Percentiles rank a stretch among this genome's conserved stretches.
Conservation (phyloP, 2,329 filamentous ascomycete species). For the Neofusicoccum cordaticola region DNA sequence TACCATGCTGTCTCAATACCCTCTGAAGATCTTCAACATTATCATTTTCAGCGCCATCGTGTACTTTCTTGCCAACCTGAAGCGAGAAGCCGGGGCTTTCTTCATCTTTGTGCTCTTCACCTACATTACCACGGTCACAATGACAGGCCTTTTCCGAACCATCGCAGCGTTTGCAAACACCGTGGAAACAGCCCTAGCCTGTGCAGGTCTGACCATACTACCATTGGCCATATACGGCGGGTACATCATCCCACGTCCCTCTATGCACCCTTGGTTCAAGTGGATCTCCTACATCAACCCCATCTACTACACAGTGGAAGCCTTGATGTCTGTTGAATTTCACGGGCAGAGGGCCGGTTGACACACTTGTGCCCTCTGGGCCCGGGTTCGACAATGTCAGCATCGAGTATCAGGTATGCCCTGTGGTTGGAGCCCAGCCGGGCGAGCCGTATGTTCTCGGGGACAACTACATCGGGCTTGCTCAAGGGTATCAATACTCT, state of each 20-base stretch:
- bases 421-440: slow-evolving; percentile 36
- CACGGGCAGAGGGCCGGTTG: slow-evolving; percentile 30
- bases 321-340: slow-evolving; percentile 74
- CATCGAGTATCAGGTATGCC: slow-evolving; percentile 49
- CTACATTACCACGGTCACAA: slow-evolving; percentile 60
- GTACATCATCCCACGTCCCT: slow-evolving; percentile 64
- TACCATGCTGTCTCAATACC: slow-evolving; percentile 80
- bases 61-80: slow-evolving; percentile 82
- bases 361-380: slow-evolving; percentile 34
- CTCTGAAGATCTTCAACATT: slow-evolving; percentile 70
- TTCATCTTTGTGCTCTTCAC: slow-evolving; percentile 79
- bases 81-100: slow-evolving; percentile 69
- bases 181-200: slow-evolving; percentile 55
- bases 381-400: too few species aligned
- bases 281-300: slow-evolving; percentile 68
- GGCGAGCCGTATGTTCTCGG: slow-evolving; percentile 39
- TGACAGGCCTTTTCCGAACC: slow-evolving; percentile 80
- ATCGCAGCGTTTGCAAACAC: slow-evolving; percentile 73
- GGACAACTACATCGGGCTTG: slow-evolving; percentile 33
- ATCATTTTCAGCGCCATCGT: slow-evolving; percentile 74
- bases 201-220: slow-evolving; percentile 57
- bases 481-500: slow-evolving; percentile 39
- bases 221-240: slow-evolving; percentile 65
- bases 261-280: slow-evolving; percentile 49
- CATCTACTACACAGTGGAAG: slow-evolving; percentile 75